Percentiles rank a stretch among this genome's conserved stretches.
These are phyloP conservation scores for Leishmania gerbilli DNA, from an alignment of 208 protist genomes.

Conservation along the genomic window DNA sequence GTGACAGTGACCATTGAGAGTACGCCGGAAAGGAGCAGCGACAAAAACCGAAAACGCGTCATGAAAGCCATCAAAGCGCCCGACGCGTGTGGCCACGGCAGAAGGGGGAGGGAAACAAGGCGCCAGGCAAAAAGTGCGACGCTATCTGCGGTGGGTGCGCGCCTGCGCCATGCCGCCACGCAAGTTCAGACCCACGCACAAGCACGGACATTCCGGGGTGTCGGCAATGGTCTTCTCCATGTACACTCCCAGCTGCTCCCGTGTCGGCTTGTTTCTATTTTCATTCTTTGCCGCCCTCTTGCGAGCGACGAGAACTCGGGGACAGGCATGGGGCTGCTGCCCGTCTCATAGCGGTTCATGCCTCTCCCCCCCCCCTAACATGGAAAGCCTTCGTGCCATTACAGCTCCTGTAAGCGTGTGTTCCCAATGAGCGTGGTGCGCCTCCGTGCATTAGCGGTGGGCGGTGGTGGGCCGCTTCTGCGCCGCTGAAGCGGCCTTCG, in stretches of 20 bases:
- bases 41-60: neutral
- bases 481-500: neutral
- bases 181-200: neutral
- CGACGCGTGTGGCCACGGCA: neutral
- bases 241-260: neutral
- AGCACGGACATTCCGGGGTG: too few relatives aligned
- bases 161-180: neutral
- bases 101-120: neutral
- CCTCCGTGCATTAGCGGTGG: neutral
- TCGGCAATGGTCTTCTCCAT: neutral
- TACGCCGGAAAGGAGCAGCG: neutral
- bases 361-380: too few relatives aligned
- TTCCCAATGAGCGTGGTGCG: too few relatives aligned
- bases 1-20: neutral
- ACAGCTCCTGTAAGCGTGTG: neutral
- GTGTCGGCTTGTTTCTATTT: neutral
- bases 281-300: neutral
- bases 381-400: neutral
- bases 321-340: too few relatives aligned
- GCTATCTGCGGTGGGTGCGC: neutral
- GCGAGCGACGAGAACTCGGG: neutral
- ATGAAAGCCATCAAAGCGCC: neutral
- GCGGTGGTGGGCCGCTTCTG: conserved; percentile 16
- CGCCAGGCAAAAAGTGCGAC: neutral
- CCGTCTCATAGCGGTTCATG: neutral